Conservation (phyloP, 441 rosid genomes). For the Geranium incanum region DNA sequence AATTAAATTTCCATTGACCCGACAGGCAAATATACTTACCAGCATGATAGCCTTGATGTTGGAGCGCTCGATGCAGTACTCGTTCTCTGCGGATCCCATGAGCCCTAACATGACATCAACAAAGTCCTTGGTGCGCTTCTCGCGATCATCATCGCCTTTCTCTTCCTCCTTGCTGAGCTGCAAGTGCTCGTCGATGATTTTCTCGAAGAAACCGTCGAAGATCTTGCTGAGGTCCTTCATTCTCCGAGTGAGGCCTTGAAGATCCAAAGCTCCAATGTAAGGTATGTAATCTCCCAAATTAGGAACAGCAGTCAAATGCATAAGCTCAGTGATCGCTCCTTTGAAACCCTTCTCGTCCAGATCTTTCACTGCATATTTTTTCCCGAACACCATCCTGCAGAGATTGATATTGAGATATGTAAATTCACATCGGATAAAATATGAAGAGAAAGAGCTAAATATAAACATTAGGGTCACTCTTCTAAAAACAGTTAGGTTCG, state of each 20-base stretch:
- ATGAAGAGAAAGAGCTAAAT: too few species aligned
- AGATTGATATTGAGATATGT: neutral
- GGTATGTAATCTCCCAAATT: slow-evolving; percentile 42
- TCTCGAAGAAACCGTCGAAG: slow-evolving; percentile 34
- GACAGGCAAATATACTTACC: slow-evolving; percentile 14
- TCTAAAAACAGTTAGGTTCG: too few species aligned
- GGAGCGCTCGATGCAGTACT: slow-evolving; percentile 26
- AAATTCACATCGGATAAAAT: too few species aligned
- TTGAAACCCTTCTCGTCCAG: slow-evolving; percentile 33
- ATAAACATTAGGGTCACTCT: too few species aligned
- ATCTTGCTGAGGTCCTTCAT: slow-evolving; percentile 29
- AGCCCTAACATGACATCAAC: slow-evolving; percentile 37
- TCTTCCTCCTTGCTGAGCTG: slow-evolving; percentile 20
- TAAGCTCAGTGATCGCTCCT: slow-evolving; percentile 26
- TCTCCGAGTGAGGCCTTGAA: slow-evolving; percentile 33
- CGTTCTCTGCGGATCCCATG: slow-evolving; percentile 27
- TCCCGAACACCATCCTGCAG: slow-evolving; percentile 37
- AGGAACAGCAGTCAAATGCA: slow-evolving; percentile 21
- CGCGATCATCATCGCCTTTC: neutral
- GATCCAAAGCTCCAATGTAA: slow-evolving; percentile 29
- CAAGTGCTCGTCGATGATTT: slow-evolving; percentile 34
- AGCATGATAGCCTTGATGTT: slow-evolving; percentile 35
- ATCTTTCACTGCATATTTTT: slow-evolving; percentile 32
- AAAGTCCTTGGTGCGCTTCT: slow-evolving; percentile 26
- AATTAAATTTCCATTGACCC: too few species aligned